These are phyloP conservation scores for Solanum bukasovii DNA, from an alignment of 257 asterid species.

Conservation along the genomic window DNA sequence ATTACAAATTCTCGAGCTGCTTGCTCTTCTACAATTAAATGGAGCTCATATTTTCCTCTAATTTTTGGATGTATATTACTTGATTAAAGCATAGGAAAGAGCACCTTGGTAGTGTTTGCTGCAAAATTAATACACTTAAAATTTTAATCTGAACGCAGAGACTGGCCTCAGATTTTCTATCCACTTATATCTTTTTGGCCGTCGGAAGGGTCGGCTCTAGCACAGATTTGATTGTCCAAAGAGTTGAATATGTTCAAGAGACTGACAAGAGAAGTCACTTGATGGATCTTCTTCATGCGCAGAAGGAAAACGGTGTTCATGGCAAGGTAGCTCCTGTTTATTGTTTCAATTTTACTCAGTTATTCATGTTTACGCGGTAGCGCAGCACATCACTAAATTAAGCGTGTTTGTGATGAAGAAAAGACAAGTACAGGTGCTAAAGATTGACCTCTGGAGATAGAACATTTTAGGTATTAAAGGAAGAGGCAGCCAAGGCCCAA, in stretches of 20 bases:
- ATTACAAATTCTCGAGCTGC: background rate
- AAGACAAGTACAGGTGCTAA: background rate
- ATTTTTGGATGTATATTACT: background rate
- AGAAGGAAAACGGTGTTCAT: constrained; percentile 60
- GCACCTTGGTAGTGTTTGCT: background rate
- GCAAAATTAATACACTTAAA: background rate
- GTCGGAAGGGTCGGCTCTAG: constrained; percentile 99
- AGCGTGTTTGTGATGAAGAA: background rate
- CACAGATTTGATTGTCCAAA: constrained; percentile 87
- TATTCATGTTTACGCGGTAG: background rate
- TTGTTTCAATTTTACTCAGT: background rate
- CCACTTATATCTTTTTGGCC: constrained; percentile 72
- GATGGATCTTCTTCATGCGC: constrained; percentile 98
- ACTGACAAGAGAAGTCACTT: constrained; percentile 93
- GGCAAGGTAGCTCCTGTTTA: constrained; percentile 45
- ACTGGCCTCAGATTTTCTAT: constrained; percentile 79
- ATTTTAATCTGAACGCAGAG: constrained; percentile 46
- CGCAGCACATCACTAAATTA: background rate
- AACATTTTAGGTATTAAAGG: background rate
- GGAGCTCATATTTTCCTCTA: background rate
- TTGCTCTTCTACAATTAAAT: background rate
- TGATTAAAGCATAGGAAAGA: background rate
- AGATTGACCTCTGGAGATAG: background rate
- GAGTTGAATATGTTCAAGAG: constrained; percentile 94
- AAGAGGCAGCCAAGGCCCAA: background rate